These are phyloP conservation scores for Niebla homalea DNA, from an alignment of 495 filamentous ascomycete species.

Conservation along the genomic window DNA sequence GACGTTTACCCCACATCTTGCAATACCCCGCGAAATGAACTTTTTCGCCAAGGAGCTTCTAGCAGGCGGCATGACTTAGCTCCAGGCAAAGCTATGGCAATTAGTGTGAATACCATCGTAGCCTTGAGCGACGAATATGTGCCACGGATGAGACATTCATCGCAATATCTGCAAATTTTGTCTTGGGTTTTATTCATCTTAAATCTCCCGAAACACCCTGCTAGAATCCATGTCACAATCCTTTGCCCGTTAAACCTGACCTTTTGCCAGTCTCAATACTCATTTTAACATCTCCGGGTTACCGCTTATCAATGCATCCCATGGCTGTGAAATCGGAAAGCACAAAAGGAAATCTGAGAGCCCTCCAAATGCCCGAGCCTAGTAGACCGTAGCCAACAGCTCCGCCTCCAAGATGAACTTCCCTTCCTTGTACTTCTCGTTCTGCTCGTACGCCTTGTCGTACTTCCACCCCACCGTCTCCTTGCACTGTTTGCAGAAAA, in stretches of 20 bases:
- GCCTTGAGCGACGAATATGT: too few species aligned
- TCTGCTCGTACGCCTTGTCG: constrained; percentile 83
- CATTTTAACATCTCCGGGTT: too few species aligned
- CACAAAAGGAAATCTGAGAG: neutral
- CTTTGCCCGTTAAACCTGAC: too few species aligned
- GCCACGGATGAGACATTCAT: too few species aligned
- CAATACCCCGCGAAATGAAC: constrained; percentile 10
- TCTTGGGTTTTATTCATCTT: too few species aligned
- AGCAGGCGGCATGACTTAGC: too few species aligned
- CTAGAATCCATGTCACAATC: neutral
- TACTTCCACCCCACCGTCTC: constrained; percentile 97
- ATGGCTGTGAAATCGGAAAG: neutral
- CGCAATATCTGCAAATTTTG: too few species aligned
- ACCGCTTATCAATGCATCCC: neutral
- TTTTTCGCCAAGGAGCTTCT: constrained; percentile 2
- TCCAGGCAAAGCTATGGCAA: too few species aligned
- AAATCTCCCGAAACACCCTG: constrained; percentile 5
- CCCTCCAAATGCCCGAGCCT: constrained; percentile 1
- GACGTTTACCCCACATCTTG: too few species aligned
- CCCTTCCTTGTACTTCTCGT: constrained; percentile 97
- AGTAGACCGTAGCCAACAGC: constrained; percentile 65
- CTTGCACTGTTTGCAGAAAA: constrained; percentile 75
- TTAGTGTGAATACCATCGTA: too few species aligned
- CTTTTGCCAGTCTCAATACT: too few species aligned
- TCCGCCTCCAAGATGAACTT: constrained; percentile 96